A percentile compares a stretch with the other conserved stretches of the same genome.
These are phyloP conservation scores for Mrakia blollopis DNA, from an alignment of 768 basidiomycete species.

Conservation along the genomic window DNA sequence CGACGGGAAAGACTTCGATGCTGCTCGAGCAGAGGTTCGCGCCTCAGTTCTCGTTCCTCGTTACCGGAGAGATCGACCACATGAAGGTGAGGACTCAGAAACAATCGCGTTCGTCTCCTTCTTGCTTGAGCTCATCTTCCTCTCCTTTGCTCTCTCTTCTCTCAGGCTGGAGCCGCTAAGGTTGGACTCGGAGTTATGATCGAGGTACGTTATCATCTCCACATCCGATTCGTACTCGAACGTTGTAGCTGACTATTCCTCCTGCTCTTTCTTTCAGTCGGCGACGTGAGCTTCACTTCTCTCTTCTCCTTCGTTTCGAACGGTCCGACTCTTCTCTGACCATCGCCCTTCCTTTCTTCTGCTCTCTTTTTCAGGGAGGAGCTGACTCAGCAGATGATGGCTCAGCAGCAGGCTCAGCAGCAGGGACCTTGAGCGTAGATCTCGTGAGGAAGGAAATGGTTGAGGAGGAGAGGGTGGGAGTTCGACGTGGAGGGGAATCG, in stretches of 20 bases:
- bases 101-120: not conserved
- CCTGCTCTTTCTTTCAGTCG: slow-evolving; percentile 4
- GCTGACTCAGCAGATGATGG: slow-evolving; percentile 10
- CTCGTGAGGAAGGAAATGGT: not conserved
- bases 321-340: not conserved
- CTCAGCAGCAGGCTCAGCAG: slow-evolving; percentile 16
- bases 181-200: slow-evolving; percentile 98
- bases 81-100: slow-evolving; percentile 64
- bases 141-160: slow-evolving; percentile 23
- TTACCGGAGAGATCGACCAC: slow-evolving; percentile 97
- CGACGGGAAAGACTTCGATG: slow-evolving; percentile 90
- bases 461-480: not conserved
- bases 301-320: not conserved
- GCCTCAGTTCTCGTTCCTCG: slow-evolving; percentile 87
- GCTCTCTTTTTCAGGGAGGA: not conserved
- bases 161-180: slow-evolving; percentile 57
- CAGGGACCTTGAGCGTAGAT: slow-evolving; percentile 14
- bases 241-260: not conserved
- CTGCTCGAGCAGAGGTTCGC: slow-evolving; percentile 93
- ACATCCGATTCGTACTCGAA: too few species aligned
- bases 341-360: not conserved
- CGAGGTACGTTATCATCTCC: slow-evolving; percentile 27
- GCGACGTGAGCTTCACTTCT: slow-evolving; percentile 9
- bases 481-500: not conserved
- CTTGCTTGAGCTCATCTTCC: not conserved